Evolutionary conservation across 495 filamentous ascomycete genomes (phyloP).

Genomic region (Penicillium flavigenum): DNA sequence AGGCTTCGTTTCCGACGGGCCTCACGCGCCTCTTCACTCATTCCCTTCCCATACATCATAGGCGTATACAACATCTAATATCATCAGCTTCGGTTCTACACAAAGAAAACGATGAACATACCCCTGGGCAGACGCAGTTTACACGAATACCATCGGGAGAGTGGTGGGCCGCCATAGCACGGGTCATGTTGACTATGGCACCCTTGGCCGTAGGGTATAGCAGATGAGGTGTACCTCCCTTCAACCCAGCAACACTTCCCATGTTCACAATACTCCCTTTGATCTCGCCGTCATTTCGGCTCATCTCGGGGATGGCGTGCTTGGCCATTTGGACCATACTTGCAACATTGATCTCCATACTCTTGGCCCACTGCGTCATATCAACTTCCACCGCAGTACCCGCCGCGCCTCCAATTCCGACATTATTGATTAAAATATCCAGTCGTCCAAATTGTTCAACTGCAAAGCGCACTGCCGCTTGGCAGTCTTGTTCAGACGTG

Average conservation of each 20-base stretch:
- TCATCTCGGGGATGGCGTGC: slow-evolving; percentile 55
- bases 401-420: slow-evolving; percentile 52
- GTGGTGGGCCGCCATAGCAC: slow-evolving; percentile 60
- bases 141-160: slow-evolving; percentile 52
- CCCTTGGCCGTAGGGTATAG: slow-evolving; percentile 63
- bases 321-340: slow-evolving; percentile 60
- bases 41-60: slow-evolving; percentile 55
- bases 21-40: slow-evolving; percentile 49
- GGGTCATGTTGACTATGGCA: slow-evolving; percentile 57
- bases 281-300: slow-evolving; percentile 38
- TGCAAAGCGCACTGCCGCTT: slow-evolving; percentile 38
- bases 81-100: background rate
- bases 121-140: slow-evolving; percentile 60
- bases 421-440: slow-evolving; percentile 59
- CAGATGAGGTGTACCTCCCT: slow-evolving; percentile 57
- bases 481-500: slow-evolving; percentile 47
- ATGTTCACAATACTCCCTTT: slow-evolving; percentile 57
- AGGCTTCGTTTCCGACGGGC: slow-evolving; percentile 50
- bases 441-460: slow-evolving; percentile 45
- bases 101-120: slow-evolving; percentile 7
- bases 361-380: slow-evolving; percentile 50
- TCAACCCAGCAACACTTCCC: slow-evolving; percentile 54
- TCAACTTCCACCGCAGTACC: slow-evolving; percentile 57
- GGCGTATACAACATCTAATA: slow-evolving; percentile 57
- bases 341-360: slow-evolving; percentile 56